phyloP scores from a whole-genome alignment of 1,139 yeast species.

The Eremothecium gossypii region DNA sequence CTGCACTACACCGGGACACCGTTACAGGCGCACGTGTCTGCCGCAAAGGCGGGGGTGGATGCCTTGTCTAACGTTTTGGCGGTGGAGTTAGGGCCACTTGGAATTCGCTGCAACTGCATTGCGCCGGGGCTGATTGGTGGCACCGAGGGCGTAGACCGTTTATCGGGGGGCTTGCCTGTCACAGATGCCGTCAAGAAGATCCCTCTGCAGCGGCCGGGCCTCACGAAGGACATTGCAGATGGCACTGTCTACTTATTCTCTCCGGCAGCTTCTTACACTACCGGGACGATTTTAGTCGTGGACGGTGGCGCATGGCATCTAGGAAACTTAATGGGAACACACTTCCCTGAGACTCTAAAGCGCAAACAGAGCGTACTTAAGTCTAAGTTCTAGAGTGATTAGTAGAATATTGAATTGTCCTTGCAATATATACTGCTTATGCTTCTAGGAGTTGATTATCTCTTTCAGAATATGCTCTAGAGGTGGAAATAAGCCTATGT shows the following conservation, averaged over 20 bases:
- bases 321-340: slow-evolving; percentile 38
- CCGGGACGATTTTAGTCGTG: slow-evolving; percentile 71
- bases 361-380: slow-evolving; percentile 10
- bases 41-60: slow-evolving; percentile 92
- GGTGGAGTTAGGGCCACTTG: slow-evolving; percentile 82
- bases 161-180: slow-evolving; percentile 37
- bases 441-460: too few species aligned
- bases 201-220: slow-evolving; percentile 74
- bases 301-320: slow-evolving; percentile 91
- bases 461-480: too few species aligned
- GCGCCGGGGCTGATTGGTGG: slow-evolving; percentile 83
- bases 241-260: slow-evolving; percentile 79
- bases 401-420: too few species aligned
- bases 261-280: slow-evolving; percentile 67
- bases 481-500: too few species aligned
- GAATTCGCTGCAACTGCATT: slow-evolving; percentile 68
- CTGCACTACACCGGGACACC: slow-evolving; percentile 83
- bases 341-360: slow-evolving; percentile 33
- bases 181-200: slow-evolving; percentile 38
- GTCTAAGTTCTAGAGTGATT: too few species aligned
- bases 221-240: slow-evolving; percentile 74
- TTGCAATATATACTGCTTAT: too few species aligned
- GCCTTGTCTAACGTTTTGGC: slow-evolving; percentile 76
- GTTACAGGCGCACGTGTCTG: slow-evolving; percentile 77
- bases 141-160: slow-evolving; percentile 70